Percentiles rank a stretch among this genome's conserved stretches.
Conservation (phyloP, 192 early-diverging fungal genomes). For the Linnemannia exigua region DNA sequence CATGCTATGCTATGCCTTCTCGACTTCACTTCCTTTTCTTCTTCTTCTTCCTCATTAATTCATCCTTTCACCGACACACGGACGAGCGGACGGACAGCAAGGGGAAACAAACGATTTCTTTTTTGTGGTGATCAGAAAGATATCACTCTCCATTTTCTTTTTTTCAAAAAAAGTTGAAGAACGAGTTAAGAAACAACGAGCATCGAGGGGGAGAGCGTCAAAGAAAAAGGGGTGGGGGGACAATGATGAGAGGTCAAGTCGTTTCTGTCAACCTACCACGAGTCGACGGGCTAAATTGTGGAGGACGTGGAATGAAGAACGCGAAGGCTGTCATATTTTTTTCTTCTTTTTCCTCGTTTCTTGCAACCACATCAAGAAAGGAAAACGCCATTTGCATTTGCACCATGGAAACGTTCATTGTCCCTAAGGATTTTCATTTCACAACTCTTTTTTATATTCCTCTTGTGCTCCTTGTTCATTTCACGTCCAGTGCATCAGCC, state of each 20-base stretch:
- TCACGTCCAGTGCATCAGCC: neutral
- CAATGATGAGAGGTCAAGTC: neutral
- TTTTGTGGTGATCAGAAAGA: neutral
- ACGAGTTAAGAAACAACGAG: no score
- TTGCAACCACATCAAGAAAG: neutral
- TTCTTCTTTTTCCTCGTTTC: neutral
- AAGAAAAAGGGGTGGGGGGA: neutral
- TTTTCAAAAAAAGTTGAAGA: neutral
- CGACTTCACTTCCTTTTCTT: neutral
- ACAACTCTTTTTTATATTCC: neutral
- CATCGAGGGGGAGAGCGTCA: no score
- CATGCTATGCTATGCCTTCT: slow-evolving; percentile 1
- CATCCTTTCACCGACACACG: neutral
- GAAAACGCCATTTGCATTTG: neutral
- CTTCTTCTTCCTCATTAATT: neutral
- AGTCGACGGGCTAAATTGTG: neutral
- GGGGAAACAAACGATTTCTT: neutral
- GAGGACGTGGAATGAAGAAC: neutral
- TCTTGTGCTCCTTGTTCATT: neutral
- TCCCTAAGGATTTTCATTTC: neutral
- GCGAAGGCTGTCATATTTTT: neutral
- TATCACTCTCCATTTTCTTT: no score
- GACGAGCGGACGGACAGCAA: neutral
- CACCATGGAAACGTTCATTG: neutral
- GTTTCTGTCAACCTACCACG: neutral